Evolutionary conservation across 306 rosid species (phyloP).

Genomic region (Benincasa hispida): DNA sequence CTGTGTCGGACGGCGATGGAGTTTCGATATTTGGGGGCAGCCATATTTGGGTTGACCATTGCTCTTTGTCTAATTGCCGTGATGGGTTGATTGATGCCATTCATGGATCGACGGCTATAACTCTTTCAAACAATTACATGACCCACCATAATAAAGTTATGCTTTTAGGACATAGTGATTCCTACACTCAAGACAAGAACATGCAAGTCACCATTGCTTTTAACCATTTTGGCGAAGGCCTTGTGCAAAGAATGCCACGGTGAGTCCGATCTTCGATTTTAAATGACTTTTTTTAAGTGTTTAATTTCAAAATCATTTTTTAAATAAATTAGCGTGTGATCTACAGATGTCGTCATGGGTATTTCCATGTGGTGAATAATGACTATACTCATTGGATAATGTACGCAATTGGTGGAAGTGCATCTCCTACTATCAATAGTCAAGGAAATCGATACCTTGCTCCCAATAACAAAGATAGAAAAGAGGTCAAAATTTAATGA

Average conservation of each 20-base stretch:
- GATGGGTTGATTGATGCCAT: constrained; percentile 82
- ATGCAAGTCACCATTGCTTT: constrained; percentile 94
- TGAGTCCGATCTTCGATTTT: neutral
- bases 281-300: too few relatives aligned
- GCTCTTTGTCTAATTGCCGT: constrained; percentile 52
- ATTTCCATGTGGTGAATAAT: constrained; percentile 94
- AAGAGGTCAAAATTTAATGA: constrained; percentile 77
- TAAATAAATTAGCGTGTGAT: too few relatives aligned
- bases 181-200: constrained; percentile 47
- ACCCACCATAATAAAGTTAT: constrained; percentile 85
- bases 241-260: constrained; percentile 79
- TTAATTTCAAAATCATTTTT: too few relatives aligned
- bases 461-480: constrained; percentile 33
- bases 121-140: constrained; percentile 69
- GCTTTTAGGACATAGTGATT: constrained; percentile 91
- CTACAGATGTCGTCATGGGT: constrained; percentile 78
- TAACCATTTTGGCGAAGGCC: constrained; percentile 93
- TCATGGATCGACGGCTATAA: constrained; percentile 72
- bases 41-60: constrained; percentile 90
- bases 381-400: constrained; percentile 81
- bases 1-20: constrained; percentile 78
- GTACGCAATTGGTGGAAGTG: constrained; percentile 97
- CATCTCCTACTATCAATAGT: constrained; percentile 78
- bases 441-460: constrained; percentile 92
- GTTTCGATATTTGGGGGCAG: constrained; percentile 76